Evolutionary conservation across 306 rosid species (phyloP).

Genomic region (Amphicarpaea edgeworthii): DNA sequence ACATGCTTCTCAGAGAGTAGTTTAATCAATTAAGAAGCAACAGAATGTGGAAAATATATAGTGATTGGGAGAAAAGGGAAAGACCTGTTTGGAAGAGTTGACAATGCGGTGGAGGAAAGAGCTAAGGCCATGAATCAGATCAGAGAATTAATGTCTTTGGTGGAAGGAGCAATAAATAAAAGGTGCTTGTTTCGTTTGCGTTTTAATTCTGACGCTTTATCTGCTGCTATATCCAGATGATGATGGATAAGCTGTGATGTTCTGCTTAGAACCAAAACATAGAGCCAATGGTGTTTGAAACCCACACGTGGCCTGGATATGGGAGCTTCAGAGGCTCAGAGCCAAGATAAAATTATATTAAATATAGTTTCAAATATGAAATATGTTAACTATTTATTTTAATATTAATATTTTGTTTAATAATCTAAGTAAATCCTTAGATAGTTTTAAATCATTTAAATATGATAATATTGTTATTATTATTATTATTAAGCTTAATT

Average conservation of each 20-base stretch:
- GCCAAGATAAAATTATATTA: too few relatives aligned
- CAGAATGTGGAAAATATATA: not conserved
- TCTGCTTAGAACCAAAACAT: constrained; percentile 25
- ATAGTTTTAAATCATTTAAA: too few relatives aligned
- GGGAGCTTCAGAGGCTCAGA: not conserved
- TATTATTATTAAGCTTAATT: too few relatives aligned
- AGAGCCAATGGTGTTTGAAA: constrained; percentile 31
- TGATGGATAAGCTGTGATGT: constrained; percentile 25
- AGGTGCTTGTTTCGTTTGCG: not conserved
- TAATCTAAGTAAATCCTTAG: too few relatives aligned
- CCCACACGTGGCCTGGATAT: constrained; percentile 26
- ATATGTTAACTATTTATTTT: too few relatives aligned
- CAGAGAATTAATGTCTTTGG: constrained; percentile 3
- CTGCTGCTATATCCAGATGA: constrained; percentile 31
- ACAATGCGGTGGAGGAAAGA: constrained; percentile 66
- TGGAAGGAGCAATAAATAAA: constrained; percentile 25
- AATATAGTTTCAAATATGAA: too few relatives aligned
- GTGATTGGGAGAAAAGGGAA: not conserved
- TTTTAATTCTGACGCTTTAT: constrained; percentile 39
- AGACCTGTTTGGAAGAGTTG: constrained; percentile 68
- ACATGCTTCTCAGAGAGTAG: not conserved
- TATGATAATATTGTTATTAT: too few relatives aligned
- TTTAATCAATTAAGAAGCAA: constrained; percentile 7
- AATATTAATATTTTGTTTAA: too few relatives aligned
- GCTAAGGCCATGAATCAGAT: constrained; percentile 70